Percentiles rank a stretch among this genome's conserved stretches.
These are phyloP conservation scores for Fusarium mundagurra DNA, from an alignment of 2,329 filamentous ascomycete genomes.

Conservation along the genomic window DNA sequence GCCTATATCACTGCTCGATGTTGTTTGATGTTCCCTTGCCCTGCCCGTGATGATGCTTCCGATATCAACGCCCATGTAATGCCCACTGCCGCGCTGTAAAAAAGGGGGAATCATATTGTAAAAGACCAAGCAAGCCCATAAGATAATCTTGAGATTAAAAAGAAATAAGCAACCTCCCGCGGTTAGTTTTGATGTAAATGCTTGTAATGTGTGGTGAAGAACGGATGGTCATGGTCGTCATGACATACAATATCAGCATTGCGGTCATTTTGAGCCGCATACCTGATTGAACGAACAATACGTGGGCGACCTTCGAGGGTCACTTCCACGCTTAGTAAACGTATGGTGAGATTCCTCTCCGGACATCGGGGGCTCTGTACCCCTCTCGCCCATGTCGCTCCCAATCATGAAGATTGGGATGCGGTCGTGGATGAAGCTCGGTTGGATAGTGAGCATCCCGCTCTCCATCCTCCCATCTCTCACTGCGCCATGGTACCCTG, in stretches of 20 bases:
- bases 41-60: constrained; percentile 20
- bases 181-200: background rate
- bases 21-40: constrained; percentile 5
- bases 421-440: constrained; percentile 32
- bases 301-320: constrained; percentile 18
- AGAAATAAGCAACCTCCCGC: background rate
- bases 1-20: constrained; percentile 2
- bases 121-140: constrained; percentile 20
- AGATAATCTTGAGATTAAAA: constrained; percentile 3
- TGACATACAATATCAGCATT: constrained; percentile 1
- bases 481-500: constrained; percentile 26
- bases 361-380: constrained; percentile 41
- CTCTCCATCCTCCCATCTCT: constrained; percentile 32
- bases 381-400: constrained; percentile 50
- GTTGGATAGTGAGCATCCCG: constrained; percentile 24
- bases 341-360: constrained; percentile 44
- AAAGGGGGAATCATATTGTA: constrained; percentile 32
- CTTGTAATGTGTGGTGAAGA: background rate
- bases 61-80: constrained; percentile 39
- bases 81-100: constrained; percentile 26
- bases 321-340: constrained; percentile 41
- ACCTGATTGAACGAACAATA: constrained; percentile 16
- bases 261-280: background rate
- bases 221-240: constrained; percentile 1
- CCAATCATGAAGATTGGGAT: constrained; percentile 43